These are phyloP conservation scores for Metschnikowia hibisci DNA, from an alignment of 805 yeast species.

Conservation along the genomic window DNA sequence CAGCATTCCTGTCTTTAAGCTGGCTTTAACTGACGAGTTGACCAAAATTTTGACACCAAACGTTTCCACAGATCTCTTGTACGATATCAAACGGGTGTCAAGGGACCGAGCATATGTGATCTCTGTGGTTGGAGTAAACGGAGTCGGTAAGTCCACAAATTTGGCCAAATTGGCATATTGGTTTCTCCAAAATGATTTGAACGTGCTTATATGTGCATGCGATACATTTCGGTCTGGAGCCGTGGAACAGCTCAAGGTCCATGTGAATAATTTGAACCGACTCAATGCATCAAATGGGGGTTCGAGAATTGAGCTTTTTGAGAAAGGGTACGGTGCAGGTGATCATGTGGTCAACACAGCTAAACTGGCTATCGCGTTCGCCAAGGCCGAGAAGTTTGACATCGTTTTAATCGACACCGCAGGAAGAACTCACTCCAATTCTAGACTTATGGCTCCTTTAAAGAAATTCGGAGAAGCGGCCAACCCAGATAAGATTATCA, in stretches of 20 bases:
- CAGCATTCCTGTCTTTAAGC: conserved; percentile 63
- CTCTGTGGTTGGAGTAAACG: conserved; percentile 96
- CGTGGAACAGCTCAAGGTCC: conserved; percentile 94
- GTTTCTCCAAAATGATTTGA: conserved; percentile 85
- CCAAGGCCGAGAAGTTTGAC: conserved; percentile 65
- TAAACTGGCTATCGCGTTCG: conserved; percentile 81
- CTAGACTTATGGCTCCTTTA: conserved; percentile 90
- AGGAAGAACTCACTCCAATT: conserved; percentile 94
- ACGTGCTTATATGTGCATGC: conserved; percentile 90
- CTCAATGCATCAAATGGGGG: conserved; percentile 47
- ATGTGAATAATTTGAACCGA: conserved; percentile 76
- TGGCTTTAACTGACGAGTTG: conserved; percentile 59
- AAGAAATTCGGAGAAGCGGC: conserved; percentile 95
- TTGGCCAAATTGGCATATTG: conserved; percentile 92
- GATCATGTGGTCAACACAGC: conserved; percentile 90
- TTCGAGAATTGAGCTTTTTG: conserved; percentile 68
- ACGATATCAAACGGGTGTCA: conserved; percentile 60
- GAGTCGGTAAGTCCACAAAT: conserved; percentile 96
- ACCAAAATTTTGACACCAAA: conserved; percentile 85
- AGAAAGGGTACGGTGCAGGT: conserved; percentile 97
- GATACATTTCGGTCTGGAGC: conserved; percentile 98
- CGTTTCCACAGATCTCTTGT: conserved; percentile 79
- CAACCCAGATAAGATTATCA: conserved; percentile 90
- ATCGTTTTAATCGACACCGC: conserved; percentile 95
- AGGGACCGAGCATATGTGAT: conserved; percentile 76